Evolutionary conservation across 441 rosid species (phyloP).

Genomic region (Brassica hybrid): DNA sequence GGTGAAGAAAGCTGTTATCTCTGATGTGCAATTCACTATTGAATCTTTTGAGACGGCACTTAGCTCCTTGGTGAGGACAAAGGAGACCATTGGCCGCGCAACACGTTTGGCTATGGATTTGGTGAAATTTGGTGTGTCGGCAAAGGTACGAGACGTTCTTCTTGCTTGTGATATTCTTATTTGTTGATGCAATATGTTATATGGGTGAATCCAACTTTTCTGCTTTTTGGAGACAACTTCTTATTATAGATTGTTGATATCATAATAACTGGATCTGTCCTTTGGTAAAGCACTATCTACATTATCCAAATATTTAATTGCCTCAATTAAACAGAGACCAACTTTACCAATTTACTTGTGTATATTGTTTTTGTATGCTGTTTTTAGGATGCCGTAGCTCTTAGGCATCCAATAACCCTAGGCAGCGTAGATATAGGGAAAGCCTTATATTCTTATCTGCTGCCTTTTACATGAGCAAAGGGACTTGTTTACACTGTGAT

Average conservation of each 20-base stretch:
- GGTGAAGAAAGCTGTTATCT: constrained; percentile 50
- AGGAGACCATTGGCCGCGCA: constrained; percentile 94
- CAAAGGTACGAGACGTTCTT: constrained; percentile 48
- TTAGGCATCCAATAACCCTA: constrained; percentile 6
- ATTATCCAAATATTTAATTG: constrained; percentile 1
- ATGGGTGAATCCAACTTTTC: too few relatives aligned
- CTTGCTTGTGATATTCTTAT: not conserved
- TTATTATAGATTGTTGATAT: constrained; percentile 19
- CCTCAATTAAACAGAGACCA: not conserved
- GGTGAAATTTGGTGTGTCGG: constrained; percentile 72
- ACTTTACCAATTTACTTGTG: not conserved
- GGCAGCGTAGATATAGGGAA: constrained; percentile 20
- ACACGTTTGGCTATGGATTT: constrained; percentile 93
- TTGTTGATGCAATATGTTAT: constrained; percentile 25
- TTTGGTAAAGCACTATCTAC: constrained; percentile 7
- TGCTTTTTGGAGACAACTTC: too few relatives aligned
- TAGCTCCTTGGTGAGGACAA: constrained; percentile 81
- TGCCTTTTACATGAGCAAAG: not conserved
- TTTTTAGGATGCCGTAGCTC: constrained; percentile 4
- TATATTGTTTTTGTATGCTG: constrained; percentile 10
- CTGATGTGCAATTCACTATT: constrained; percentile 62
- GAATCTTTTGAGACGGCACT: constrained; percentile 78
- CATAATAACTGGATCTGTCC: constrained; percentile 1
- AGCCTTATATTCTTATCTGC: constrained; percentile 9
- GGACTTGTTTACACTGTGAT: constrained; percentile 14